Evolutionary conservation across 441 rosid genomes (phyloP).

Genomic region (Populus hybrid): DNA sequence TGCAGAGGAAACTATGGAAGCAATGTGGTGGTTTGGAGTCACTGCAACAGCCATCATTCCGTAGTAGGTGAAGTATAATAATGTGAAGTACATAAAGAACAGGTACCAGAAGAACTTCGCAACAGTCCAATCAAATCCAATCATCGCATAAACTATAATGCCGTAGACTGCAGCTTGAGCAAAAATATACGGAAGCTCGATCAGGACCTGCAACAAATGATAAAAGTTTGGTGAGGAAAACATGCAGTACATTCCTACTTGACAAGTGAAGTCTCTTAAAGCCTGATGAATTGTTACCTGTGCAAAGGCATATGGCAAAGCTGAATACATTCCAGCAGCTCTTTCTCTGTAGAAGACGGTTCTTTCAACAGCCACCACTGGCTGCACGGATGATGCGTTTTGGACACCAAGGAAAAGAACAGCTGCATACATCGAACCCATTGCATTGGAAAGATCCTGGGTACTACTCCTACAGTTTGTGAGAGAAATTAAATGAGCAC

Average conservation of each 20-base stretch:
- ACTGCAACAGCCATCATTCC: slow-evolving; percentile 65
- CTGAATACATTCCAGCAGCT: slow-evolving; percentile 79
- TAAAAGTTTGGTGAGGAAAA: neutral
- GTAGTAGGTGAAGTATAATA: slow-evolving; percentile 67
- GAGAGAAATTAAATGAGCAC: neutral
- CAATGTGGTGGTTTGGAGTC: slow-evolving; percentile 61
- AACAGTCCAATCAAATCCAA: slow-evolving; percentile 53
- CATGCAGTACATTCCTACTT: neutral
- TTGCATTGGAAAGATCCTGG: slow-evolving; percentile 53
- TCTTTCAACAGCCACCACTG: slow-evolving; percentile 58
- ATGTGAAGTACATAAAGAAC: slow-evolving; percentile 56
- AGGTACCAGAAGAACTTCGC: slow-evolving; percentile 63
- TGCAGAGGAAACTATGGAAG: slow-evolving; percentile 44
- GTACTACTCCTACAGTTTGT: slow-evolving; percentile 20
- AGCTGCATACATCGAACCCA: slow-evolving; percentile 71
- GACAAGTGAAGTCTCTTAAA: neutral
- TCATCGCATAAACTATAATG: slow-evolving; percentile 58
- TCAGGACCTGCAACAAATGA: slow-evolving; percentile 33
- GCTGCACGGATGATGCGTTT: slow-evolving; percentile 57
- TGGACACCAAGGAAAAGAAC: slow-evolving; percentile 65
- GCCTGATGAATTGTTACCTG: slow-evolving; percentile 20
- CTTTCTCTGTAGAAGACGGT: slow-evolving; percentile 70
- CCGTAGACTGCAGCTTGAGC: slow-evolving; percentile 47
- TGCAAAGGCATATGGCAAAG: slow-evolving; percentile 66
- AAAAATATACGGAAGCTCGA: slow-evolving; percentile 56